Evolutionary conservation across 2,329 filamentous ascomycete species (phyloP).

Genomic region (Colletotrichum spaethianum): DNA sequence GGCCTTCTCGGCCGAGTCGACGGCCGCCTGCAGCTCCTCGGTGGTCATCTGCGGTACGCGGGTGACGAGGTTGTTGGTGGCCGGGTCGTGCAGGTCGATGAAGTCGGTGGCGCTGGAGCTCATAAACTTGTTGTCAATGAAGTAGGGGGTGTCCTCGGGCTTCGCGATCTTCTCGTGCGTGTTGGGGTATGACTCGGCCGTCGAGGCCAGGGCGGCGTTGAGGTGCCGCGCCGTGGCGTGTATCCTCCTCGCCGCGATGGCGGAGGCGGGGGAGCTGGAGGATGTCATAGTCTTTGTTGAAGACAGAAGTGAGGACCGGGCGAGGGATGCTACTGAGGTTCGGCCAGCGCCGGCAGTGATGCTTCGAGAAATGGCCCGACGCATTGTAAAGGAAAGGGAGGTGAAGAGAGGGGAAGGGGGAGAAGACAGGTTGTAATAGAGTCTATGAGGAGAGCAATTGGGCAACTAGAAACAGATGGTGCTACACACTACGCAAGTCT

Average conservation of each 20-base stretch:
- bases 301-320: slow-evolving; percentile 46
- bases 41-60: slow-evolving; percentile 87
- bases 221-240: slow-evolving; percentile 71
- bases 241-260: slow-evolving; percentile 65
- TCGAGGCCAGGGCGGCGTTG: slow-evolving; percentile 67
- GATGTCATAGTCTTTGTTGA: slow-evolving; percentile 43
- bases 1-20: slow-evolving; percentile 82
- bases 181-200: slow-evolving; percentile 75
- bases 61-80: slow-evolving; percentile 88
- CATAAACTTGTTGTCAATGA: slow-evolving; percentile 85
- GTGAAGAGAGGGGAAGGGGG: slow-evolving; percentile 9
- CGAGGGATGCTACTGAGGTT: slow-evolving; percentile 48
- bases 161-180: slow-evolving; percentile 79
- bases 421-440: slow-evolving; percentile 10
- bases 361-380: slow-evolving; percentile 61
- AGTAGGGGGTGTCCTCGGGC: slow-evolving; percentile 82
- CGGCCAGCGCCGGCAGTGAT: slow-evolving; percentile 53
- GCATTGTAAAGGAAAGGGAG: slow-evolving; percentile 54
- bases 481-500: slow-evolving; percentile 15
- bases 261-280: slow-evolving; percentile 45
- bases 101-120: slow-evolving; percentile 77
- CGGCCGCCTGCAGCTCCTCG: slow-evolving; percentile 80
- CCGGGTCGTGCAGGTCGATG: slow-evolving; percentile 86
- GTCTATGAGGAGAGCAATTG: slow-evolving; percentile 24
- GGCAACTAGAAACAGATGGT: slow-evolving; percentile 24